Evolutionary conservation across 2,329 filamentous ascomycete genomes (phyloP), one percentile per base, ranked within the genome.

Genomic region (Cryphonectria nitschkei): DNA sequence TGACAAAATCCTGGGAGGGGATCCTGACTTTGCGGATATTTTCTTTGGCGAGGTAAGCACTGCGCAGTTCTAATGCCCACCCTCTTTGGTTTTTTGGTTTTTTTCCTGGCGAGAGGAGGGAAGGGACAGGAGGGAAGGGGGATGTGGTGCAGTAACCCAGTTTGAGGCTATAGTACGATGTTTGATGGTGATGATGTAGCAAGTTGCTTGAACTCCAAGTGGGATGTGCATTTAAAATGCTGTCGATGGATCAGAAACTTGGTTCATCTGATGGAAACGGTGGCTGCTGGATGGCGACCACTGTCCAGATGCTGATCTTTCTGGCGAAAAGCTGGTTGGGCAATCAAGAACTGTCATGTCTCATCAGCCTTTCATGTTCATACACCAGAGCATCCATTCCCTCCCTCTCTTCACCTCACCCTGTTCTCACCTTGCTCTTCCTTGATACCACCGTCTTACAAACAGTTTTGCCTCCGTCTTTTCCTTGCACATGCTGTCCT

Each of bases 31-130:
- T 50, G 63, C 62, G 3, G 71, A 70, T 6, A 26, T 19, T 1
- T 72, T 72, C 32, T 68, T 68, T 37, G 71, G 71, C 5, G 71
- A 70, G 68, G 71, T 71, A 54, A 68, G 70, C 68, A 14, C 19
- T 46, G n/a, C 16, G 9, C 41, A 37, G 5, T 19, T n/a, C 46
- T 9, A 8, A 9, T 19, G 19, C 46, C 22, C 11, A 8, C 8
- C 16, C 46, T 50, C 46, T 16, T 39, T 11, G 34, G 0, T 39
- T 11, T n/a, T 50, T 22, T 8, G 7, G 22, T 5, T 22, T n/a
- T n/a, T 8, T 50, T n/a, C 22, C 7, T n/a, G 43, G 43, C 26
- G 16, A 5, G 43, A 6, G 46, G 19, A 6, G 46, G 46, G 19
- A 19, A 7, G 46, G 8, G 22, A 26, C 26, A 26, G 22, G 7